A percentile compares a stretch with the other conserved stretches of the same genome.
Evolutionary conservation across 176 grass and related monocot species (phyloP).

Genomic region (Juncus inflexus): DNA sequence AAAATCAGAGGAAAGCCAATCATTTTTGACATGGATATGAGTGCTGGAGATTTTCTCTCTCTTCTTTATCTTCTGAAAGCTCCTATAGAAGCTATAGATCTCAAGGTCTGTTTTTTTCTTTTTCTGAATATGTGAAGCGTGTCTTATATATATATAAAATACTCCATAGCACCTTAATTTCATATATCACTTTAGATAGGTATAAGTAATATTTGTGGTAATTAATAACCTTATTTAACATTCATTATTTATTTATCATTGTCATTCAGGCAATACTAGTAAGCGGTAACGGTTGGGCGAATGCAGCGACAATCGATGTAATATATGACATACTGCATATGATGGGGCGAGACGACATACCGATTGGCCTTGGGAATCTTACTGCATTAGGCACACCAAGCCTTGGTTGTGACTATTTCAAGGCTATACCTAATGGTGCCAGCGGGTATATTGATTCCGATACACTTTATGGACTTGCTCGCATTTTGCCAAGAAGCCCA

Average conservation of each 20-base stretch:
- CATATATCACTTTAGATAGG: too few relatives aligned
- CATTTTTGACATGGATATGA: conserved; percentile 83
- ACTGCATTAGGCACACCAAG: conserved; percentile 42
- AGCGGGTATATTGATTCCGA: conserved; percentile 62
- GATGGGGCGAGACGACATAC: conserved; percentile 80
- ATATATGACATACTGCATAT: conserved; percentile 71
- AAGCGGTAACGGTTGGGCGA: conserved; percentile 68
- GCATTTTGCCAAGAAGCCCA: conserved; percentile 49
- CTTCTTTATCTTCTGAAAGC: conserved; percentile 70
- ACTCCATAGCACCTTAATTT: too few relatives aligned
- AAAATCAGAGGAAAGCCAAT: conserved; percentile 43
- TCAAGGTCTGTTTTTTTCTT: conserved; percentile 44
- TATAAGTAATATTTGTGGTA: too few relatives aligned
- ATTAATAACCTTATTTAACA: not conserved
- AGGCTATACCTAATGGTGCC: conserved; percentile 54
- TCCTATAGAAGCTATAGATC: conserved; percentile 47
- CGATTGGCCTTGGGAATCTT: conserved; percentile 51
- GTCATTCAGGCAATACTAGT: conserved; percentile 47
- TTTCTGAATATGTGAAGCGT: not conserved
- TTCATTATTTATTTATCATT: not conserved
- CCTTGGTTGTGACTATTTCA: conserved; percentile 48
- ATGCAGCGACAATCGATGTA: conserved; percentile 56
- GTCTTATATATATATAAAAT: not conserved
- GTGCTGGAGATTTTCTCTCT: conserved; percentile 73
- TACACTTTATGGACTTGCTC: conserved; percentile 61